Base-by-base conservation (phyloP, 2,329 filamentous ascomycete genomes). In the Drechslerella coelobrocha region DNA sequence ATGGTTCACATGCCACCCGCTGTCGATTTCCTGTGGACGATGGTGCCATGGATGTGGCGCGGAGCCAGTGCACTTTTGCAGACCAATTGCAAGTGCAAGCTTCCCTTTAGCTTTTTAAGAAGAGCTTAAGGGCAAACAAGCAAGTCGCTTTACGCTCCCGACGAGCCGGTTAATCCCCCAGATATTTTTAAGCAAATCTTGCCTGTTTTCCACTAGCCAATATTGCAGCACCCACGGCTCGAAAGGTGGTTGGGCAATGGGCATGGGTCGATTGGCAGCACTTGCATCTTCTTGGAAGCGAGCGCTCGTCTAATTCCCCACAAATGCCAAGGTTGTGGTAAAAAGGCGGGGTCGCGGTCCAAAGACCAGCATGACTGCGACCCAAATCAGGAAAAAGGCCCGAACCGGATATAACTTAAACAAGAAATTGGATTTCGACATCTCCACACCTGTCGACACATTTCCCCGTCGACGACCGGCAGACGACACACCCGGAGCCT, bases 251-350 rank as follows among this genome's bases (percentile, higher is more conserved):
- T n/a, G n/a, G n/a, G n/a, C n/a, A n/a, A n/a, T 14, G 43, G 26
- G 57, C 57, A 45, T 52, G 57, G 57, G 14, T 26, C 56, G 24
- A 29, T 50, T 60, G 59, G 19, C 29, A 41, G 27, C 41, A 6
- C 60, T 63, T 39, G 52, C 52, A 39, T 55, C 41, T 34, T 43
- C 52, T 57, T 29, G 52, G 48, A 60, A 68, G 62, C 62, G 62
- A 68, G 54, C 21, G 7, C 41, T 52, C n/a, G 14, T 47, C 43
- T 54, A 54, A 37, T 57, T 68, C 62, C 55, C 62, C 62, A 68
- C 62, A 59, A 57, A 68, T 54, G 62, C 62, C 48, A 53, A 54
- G 47, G 19, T 47, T 52, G 61, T n/a, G 2, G 48, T 43, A 54
- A 47, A 37, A 53, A 39, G 21, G 41, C 55, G 56, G 56, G 45